Evolutionary conservation across 768 basidiomycete genomes (phyloP), one percentile per base, ranked within the genome.

Genomic region (Exidia glandulosa): DNA sequence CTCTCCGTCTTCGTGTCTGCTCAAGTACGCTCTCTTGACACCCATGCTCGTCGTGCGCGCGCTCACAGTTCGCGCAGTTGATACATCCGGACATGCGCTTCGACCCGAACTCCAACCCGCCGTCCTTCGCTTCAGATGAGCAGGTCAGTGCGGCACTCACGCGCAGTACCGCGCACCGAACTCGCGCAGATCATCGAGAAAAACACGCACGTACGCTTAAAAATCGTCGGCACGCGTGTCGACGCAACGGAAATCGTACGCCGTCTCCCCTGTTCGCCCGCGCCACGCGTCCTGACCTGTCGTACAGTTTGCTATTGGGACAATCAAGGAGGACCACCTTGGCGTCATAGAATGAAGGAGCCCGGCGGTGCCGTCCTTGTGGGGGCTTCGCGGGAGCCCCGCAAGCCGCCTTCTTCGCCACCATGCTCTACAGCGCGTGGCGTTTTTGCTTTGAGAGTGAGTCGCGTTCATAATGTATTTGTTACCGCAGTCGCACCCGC

Each of bases 191-290:
- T 92, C 63, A 94, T 97, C 62, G 90, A 94, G 71, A 94, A 94
- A 73, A 91, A 93, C 64, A 91, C 91, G 0, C 84, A 86, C 57
- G 85, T 98, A 56, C 84, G 96, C 37, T 80, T 97, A 72, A 95
- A 97, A 75, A 92, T 99, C 48, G 94, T 99, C n/a, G 96, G 96
- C 32, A 96, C 94, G 27, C 85, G 94, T 69, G 91, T 97, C 3
- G 96, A 99, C 69, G 94, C 94, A 33, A 97, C 94, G 27, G 94
- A 98, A 73, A 96, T 99, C 66, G 94, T 94, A 69, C 64, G 91
- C 76, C 16, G 4, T 13, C 30, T 63, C 32, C 5, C 30, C 31
- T 37, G 41, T 37, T 13, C n/a, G 34, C 54, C 12, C 25, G 19
- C 41, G 31, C 12, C 5, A 27, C n/a, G 3, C 3, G 29, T n/a